Base-by-base conservation (phyloP, 2,329 filamentous ascomycete species). In the Lojkania enalia region DNA sequence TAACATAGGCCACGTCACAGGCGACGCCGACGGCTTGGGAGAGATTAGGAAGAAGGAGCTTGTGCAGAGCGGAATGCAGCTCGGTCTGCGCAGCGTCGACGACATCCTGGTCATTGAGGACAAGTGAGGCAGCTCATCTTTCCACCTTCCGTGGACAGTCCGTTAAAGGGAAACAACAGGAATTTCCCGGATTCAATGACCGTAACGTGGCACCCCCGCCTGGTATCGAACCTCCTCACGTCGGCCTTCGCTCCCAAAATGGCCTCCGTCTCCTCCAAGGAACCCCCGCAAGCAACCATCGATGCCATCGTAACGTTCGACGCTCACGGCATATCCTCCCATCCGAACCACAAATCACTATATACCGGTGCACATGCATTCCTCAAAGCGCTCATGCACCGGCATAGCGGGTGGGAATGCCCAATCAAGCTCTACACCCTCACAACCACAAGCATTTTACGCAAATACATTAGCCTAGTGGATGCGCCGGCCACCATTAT, bases 251-350 rank as follows among this genome's bases (percentile, higher is more conserved):
- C 85, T 3, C 87, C 89, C 1, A 79, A 83, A 20, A 74, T 84
- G 42, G 65, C 74, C 27, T 69, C 64, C 4, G 62, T 69, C 14
- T 66, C 70, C 2, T 58, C 70, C 18, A 71, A 71, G 13, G 58
- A 69, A 18, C 67, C 76, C 1, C 80, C 80, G 2, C 65, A 72
- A 25, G 73, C 80, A 0, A 77, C 73, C 40, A 89, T 95, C 63
- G 90, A 96, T 70, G 80, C 86, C 20, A 79, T 99, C 57, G 77
- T 99, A 54, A 99, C 94, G 20, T 99, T 99, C 66, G 94, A 99
- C 74, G 66, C 71, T n/a, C 54, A 72, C 37, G 94, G 94, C 47
- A 79, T 99, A 37, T 96, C 90, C 46, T 82, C 82, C 32, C 94
- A 99, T 71, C 90, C 90, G 16, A 99, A 99, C 75, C 94, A 99